Base-by-base conservation (phyloP, 106 monocot species). In the Acorus calamus region DNA sequence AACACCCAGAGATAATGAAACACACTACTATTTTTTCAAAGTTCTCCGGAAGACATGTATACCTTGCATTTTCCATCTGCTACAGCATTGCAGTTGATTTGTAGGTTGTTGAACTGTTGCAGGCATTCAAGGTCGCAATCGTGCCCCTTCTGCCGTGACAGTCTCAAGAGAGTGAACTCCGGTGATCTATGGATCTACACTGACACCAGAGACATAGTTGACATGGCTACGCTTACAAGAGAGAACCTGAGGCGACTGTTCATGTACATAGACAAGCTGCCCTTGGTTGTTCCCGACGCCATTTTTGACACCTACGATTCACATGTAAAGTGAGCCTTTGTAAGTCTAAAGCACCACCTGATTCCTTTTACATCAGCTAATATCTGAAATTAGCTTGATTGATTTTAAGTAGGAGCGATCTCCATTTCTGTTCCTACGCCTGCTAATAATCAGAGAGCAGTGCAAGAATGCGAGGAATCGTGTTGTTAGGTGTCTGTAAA, bases 71-170 rank as follows among this genome's bases (percentile, higher is more conserved):
- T 28, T 0, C 28, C 28, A 28, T 28, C 28, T 28, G 28, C 0
- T 28, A 1, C 28, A 28, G 28, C 28, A 28, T 28, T 28, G 28
- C 28, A 28, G 28, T 28, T 28, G 28, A 28, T 28, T 0, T 14
- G 4, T 44, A 7, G 6, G 11, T 0, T 45, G 4, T 44, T 4
- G 42, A 46, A 11, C 4, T 51, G 42, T 70, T 75, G 43, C 81
- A 89, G 89, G 89, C 70, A 74, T 46, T 65, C 78, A 49, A 86
- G 86, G 55, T 81, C 86, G 8, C 77, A 76, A 42, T 86, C 86
- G 5, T 91, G 90, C 59, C 90, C 90, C 13, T 91, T 91, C 66
- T 91, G 91, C 55, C 83, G 83, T 46, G 86, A 81, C 58, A 81
- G 69, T 63, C 74, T 81, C 45, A 73, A 69, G 62, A 75, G 57